Evolutionary conservation across 2,329 filamentous ascomycete genomes (phyloP).

Genomic region (Penicillium sumatraense): DNA sequence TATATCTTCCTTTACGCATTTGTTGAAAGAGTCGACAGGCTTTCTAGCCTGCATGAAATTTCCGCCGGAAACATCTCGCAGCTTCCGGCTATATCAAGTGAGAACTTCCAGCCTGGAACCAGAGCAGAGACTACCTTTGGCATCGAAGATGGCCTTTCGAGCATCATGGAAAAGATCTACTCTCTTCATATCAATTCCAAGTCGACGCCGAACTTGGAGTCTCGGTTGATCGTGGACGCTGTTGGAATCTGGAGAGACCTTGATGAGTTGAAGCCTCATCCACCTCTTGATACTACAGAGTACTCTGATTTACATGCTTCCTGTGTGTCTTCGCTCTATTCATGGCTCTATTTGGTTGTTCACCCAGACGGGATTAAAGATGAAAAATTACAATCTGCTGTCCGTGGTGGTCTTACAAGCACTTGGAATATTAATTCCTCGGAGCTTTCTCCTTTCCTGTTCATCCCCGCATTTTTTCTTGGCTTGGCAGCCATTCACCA

Average conservation of each 20-base stretch:
- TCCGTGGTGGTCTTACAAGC: conserved; percentile 2
- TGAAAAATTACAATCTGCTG: conserved; percentile 1
- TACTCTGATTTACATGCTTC: conserved; percentile 7
- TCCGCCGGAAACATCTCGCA: background rate
- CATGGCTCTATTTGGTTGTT: conserved; percentile 6
- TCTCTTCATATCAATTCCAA: background rate
- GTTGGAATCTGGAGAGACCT: conserved; percentile 9
- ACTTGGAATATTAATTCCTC: background rate
- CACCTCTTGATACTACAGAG: background rate
- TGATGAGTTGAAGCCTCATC: background rate
- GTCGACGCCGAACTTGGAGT: background rate
- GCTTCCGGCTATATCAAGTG: background rate
- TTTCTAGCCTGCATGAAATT: background rate
- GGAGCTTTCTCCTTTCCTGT: conserved; percentile 2
- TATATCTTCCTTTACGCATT: conserved; percentile 8
- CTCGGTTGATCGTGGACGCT: conserved; percentile 3
- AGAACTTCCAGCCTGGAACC: background rate
- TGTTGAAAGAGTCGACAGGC: conserved; percentile 2
- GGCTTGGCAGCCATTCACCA: conserved; percentile 3
- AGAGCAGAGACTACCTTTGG: background rate
- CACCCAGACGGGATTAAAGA: conserved; percentile 6
- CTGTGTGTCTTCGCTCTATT: conserved; percentile 2
- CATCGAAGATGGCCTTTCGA: conserved; percentile 1
- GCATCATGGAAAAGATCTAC: conserved; percentile 5
- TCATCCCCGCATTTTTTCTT: conserved; percentile 11